Evolutionary conservation across 1,284 basidiomycete genomes (phyloP), one percentile per base, ranked within the genome.

Genomic region (Pyrrhoderma noxium): DNA sequence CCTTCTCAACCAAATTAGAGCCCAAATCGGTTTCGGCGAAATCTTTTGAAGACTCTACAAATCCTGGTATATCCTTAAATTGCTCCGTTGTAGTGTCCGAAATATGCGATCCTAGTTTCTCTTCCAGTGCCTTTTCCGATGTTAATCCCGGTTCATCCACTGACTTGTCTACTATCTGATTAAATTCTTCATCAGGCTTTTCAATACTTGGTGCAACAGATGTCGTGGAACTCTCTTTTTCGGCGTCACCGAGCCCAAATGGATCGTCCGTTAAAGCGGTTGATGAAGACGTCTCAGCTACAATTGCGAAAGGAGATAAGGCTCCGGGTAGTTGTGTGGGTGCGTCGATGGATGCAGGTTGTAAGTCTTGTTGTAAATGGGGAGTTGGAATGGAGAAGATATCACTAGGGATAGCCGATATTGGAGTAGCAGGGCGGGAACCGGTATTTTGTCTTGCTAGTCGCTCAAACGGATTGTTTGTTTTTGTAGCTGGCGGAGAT

Each of bases 381-480:
- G 67, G 63, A 13, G 63, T 59, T 34, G 67, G 55, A 4, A 65
- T 47, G 22, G 69, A 61, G n/a, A 70, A 57, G 47, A 71, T 67
- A 27, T 70, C 64, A 58, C 82, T 75, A 38, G 37, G 37, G 3
- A 49, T 34, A 2, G 79, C 68, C 50, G 74, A 62, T 62, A 82
- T 83, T 1, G 76, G 72, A 1, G 78, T 83, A 57, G 77, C 72
- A 2, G 80, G 72, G 39, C 76, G 74, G 1, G 71, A 65, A 27
- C 70, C 60, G 8, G 71, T 73, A 23, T 72, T 67, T 44, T 71
- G 64, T 65, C 72, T 71, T 1, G 72, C 71, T 45, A 94, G 68
- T 38, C 88, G 73, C 57, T 93, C 94, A 63, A 99, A 99, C 0
- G 95, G 95, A 65, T 99, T 99, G 61, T 85, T 95, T 60, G 89